Evolutionary conservation across 805 yeast genomes (phyloP).

Genomic region (Candida quercuum): DNA sequence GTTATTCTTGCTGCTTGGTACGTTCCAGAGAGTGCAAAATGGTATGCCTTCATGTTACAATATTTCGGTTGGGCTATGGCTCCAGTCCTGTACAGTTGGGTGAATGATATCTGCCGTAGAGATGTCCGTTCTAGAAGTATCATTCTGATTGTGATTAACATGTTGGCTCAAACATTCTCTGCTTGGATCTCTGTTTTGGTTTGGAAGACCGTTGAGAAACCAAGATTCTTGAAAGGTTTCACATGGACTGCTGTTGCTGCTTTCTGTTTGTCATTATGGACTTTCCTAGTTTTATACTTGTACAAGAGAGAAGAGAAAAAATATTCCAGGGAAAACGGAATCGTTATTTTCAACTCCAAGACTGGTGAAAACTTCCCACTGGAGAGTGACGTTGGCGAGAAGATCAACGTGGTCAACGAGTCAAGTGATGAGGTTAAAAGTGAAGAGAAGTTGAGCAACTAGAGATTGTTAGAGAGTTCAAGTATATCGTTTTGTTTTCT

Average conservation of each 20-base stretch:
- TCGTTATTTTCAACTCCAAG: conserved; percentile 25
- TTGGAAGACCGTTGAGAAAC: conserved; percentile 43
- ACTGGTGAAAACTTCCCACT: conserved; percentile 12
- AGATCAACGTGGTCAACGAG: too few species aligned
- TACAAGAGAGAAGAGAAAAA: conserved; percentile 35
- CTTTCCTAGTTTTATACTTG: conserved; percentile 27
- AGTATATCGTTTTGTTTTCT: too few species aligned
- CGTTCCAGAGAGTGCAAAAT: conserved; percentile 45
- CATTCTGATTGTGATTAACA: conserved; percentile 38
- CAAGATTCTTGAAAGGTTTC: conserved; percentile 49
- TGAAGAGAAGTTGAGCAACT: too few species aligned
- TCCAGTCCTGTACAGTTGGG: conserved; percentile 55
- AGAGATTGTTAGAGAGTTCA: too few species aligned
- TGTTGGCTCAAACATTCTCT: conserved; percentile 44
- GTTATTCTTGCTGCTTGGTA: conserved; percentile 46
- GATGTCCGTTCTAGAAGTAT: conserved; percentile 49
- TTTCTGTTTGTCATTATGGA: conserved; percentile 24
- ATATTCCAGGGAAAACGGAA: conserved; percentile 33
- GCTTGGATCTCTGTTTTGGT: conserved; percentile 40
- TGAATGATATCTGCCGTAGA: conserved; percentile 49
- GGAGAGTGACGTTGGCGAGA: too few species aligned
- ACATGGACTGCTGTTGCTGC: conserved; percentile 33
- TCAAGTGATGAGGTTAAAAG: too few species aligned
- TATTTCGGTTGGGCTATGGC: conserved; percentile 46
- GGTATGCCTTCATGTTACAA: conserved; percentile 38